These are phyloP conservation scores for Camellia lanceoleosa DNA, from an alignment of 148 eudicot genomes.

Conservation along the genomic window DNA sequence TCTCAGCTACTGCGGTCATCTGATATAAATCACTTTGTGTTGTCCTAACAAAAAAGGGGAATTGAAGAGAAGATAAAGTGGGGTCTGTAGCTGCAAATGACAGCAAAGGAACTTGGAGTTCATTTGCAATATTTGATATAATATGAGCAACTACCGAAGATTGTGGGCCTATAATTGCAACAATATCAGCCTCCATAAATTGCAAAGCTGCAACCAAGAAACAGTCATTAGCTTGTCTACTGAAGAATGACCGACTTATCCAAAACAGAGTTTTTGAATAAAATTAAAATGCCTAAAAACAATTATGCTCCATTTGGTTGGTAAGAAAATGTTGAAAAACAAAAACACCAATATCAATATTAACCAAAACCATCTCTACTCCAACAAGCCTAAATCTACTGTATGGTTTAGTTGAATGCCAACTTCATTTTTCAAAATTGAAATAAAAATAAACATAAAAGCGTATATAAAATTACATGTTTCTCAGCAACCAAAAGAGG, in stretches of 20 bases:
- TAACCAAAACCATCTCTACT: background rate
- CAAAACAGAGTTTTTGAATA: background rate
- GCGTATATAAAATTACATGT: background rate
- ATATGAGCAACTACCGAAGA: constrained; percentile 79
- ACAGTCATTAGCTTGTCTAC: constrained; percentile 14
- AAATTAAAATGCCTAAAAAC: background rate
- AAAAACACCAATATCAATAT: background rate
- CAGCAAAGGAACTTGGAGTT: constrained; percentile 74
- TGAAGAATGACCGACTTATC: constrained; percentile 2
- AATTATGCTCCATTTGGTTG: background rate
- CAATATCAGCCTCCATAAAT: constrained; percentile 67
- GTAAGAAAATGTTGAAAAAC: background rate
- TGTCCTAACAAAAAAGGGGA: constrained; percentile 76
- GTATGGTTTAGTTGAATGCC: background rate
- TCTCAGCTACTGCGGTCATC: constrained; percentile 81
- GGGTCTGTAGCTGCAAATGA: constrained; percentile 96
- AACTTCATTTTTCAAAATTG: background rate
- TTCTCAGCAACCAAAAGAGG: background rate
- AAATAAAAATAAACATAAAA: background rate
- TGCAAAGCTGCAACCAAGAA: constrained; percentile 60
- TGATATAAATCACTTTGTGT: constrained; percentile 74
- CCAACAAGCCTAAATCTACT: background rate
- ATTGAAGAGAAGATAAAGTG: constrained; percentile 63
- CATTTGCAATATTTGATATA: constrained; percentile 54
- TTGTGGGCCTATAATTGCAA: constrained; percentile 91